Evolutionary conservation across 352 stramenopile genomes (phyloP).

Genomic region (Pythium pyrilobum): DNA sequence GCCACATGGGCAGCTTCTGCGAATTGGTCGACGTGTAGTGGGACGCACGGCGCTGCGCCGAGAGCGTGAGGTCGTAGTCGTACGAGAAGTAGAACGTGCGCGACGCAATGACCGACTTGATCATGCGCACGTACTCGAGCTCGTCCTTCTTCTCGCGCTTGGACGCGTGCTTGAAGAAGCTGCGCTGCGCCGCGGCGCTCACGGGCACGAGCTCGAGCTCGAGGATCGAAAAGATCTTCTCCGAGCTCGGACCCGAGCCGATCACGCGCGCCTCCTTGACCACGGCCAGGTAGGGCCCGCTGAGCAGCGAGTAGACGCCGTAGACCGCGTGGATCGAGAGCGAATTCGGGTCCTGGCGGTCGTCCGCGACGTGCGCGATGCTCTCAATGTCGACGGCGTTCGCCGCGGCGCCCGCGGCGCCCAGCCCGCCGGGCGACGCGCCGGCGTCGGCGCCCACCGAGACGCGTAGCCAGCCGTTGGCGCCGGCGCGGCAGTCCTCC

Average conservation of each 20-base stretch:
- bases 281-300: slow-evolving; percentile 46
- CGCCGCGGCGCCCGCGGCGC: not conserved
- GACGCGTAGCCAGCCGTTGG: slow-evolving; percentile 46
- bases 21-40: slow-evolving; percentile 21
- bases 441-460: slow-evolving; percentile 4
- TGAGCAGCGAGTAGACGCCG: slow-evolving; percentile 59
- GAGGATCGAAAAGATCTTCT: slow-evolving; percentile 59
- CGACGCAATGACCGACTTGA: slow-evolving; percentile 36
- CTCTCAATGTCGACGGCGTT: slow-evolving; percentile 37
- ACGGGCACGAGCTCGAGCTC: slow-evolving; percentile 49
- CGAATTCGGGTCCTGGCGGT: slow-evolving; percentile 26
- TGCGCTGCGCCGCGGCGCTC: slow-evolving; percentile 35
- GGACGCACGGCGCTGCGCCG: slow-evolving; percentile 38
- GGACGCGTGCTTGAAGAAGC: slow-evolving; percentile 51
- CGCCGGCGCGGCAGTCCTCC: slow-evolving; percentile 71
- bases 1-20: slow-evolving; percentile 34
- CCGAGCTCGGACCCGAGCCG: slow-evolving; percentile 43
- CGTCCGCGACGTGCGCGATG: slow-evolving; percentile 39
- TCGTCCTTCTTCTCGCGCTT: slow-evolving; percentile 54
- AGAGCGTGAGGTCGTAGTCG: slow-evolving; percentile 62
- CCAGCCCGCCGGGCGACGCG: not conserved
- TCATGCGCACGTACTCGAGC: slow-evolving; percentile 50
- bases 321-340: slow-evolving; percentile 50
- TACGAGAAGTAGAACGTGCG: slow-evolving; percentile 70
- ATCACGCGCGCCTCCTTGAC: slow-evolving; percentile 57